Evolutionary conservation across 257 asterid genomes (phyloP), one percentile per base, ranked within the genome.

Genomic region (Hygrophila difformis): DNA sequence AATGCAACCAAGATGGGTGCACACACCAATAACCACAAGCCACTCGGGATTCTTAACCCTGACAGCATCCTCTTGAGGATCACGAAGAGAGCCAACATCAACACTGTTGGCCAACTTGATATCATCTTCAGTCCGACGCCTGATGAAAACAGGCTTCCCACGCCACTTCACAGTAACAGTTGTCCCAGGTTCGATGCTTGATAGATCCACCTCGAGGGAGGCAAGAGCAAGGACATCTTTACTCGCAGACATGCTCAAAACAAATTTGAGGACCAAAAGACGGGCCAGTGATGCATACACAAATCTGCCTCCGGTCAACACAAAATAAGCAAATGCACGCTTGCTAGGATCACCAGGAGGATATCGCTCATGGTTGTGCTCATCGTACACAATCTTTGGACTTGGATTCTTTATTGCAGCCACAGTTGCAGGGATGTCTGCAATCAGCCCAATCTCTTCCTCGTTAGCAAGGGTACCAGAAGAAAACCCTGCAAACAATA

Each of bases 101-200:
- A 87, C 85, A 51, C 83, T 78, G 68, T 87, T 83, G 44, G 95
- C 97, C 66, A 76, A 59, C 17, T 80, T 69, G 53, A 87, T 76
- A 59, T 87, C 94, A 12, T 80, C 93, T 11, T 76, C 93, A 33
- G 47, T 87, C 21, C 97, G 70, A 26, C 62, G 94, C 66, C 97
- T 76, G 26, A 87, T 87, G 75, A 87, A 87, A 54, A 87, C 97
- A 0, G 97, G 97, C 70, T 87, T 87, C 37, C 97, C 97, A 42
- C 97, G 94, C 97, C 97, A 83, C 85, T 87, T 87, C 55, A 87
- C 94, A 1, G 97, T 87, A 9, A 87, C 94, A 16, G 97, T 87
- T 26, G 91, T 48, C 63, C 97, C 97, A 2, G 93, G 92, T 47
- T 87, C 97, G 38, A 87, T 83, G 78, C 79, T 83, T 12, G 94